These are phyloP conservation scores for fission yeast (Schizosaccharomyces pombe) DNA, from an alignment of 805 yeast genomes.

Conservation along the genomic window ASM294v3 CU329670.1:487001-487500, in stretches of 20 bases:
- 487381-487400: conserved; percentile 27
- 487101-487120: background rate
- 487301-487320: conserved; percentile 26
- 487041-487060: conserved; percentile 44
- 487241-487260: conserved; percentile 27
- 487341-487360: conserved; percentile 26
- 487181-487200: conserved; percentile 40
- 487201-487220: conserved; percentile 31
- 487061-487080: conserved; percentile 28
- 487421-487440: conserved; percentile 51
- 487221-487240: conserved; percentile 24
- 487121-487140: conserved; percentile 33
- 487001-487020: conserved; percentile 54
- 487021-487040: conserved; percentile 55
- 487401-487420: conserved; percentile 28
- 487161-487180: conserved; percentile 73
- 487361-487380: conserved; percentile 28
- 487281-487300: conserved; percentile 31
- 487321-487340: conserved; percentile 37
- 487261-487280: conserved; percentile 34
- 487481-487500: too few species aligned
- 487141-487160: conserved; percentile 59
- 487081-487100: conserved; percentile 24
- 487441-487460: conserved; percentile 21
- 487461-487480: too few species aligned